Conservation (phyloP, 208 protist genomes). For the Wallacemonas rigidus region DNA sequence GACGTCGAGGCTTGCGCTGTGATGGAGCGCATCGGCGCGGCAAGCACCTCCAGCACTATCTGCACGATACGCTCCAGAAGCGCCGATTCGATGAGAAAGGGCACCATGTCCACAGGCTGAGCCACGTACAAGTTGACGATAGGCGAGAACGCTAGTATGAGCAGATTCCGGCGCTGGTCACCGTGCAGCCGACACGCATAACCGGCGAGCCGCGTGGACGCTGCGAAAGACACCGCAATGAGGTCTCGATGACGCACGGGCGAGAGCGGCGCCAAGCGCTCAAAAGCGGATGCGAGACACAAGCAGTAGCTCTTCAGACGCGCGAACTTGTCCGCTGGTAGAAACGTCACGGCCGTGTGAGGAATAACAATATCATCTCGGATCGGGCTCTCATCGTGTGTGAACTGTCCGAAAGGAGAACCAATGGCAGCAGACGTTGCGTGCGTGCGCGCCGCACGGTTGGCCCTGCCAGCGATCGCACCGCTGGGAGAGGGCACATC, state of each 20-base stretch:
- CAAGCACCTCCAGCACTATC: constrained; percentile 7
- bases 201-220: constrained; percentile 1
- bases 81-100: constrained; percentile 3
- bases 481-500: neutral
- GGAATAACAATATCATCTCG: constrained; percentile 2
- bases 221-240: neutral
- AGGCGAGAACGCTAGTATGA: constrained; percentile 12
- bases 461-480: neutral
- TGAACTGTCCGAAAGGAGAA: too few relatives aligned
- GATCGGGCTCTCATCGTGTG: neutral
- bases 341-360: neutral
- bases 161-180: constrained; percentile 6
- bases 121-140: constrained; percentile 15
- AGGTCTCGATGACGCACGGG: constrained; percentile 1
- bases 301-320: neutral
- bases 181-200: constrained; percentile 8
- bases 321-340: neutral
- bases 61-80: constrained; percentile 4
- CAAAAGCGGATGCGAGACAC: constrained; percentile 5
- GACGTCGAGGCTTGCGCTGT: neutral
- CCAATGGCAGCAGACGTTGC: too few relatives aligned
- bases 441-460: too few relatives aligned
- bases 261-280: constrained; percentile 9
- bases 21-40: neutral
- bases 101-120: constrained; percentile 15